phyloP scores from a whole-genome alignment of 2,329 filamentous ascomycete species.

The Paecilomyces variotii region DNA sequence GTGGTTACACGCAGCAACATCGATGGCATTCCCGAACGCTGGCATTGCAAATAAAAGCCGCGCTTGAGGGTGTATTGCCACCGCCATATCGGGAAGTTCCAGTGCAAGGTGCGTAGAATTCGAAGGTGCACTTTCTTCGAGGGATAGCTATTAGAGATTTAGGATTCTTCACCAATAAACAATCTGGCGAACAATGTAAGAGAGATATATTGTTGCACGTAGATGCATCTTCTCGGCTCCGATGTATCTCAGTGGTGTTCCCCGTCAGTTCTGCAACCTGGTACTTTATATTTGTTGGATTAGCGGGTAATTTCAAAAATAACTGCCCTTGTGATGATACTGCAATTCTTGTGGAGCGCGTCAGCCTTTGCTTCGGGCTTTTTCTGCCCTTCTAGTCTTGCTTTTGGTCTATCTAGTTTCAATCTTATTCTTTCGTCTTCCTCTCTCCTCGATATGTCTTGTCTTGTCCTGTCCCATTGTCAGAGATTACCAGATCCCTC shows the following conservation, averaged over 20 bases:
- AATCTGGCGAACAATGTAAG: too few relatives aligned
- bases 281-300: slow-evolving; percentile 43
- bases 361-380: not conserved
- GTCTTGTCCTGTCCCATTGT: not conserved
- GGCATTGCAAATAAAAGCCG: slow-evolving; percentile 40
- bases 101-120: slow-evolving; percentile 2
- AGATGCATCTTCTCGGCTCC: too few relatives aligned
- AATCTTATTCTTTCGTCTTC: not conserved
- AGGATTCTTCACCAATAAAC: too few relatives aligned
- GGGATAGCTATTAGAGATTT: too few relatives aligned
- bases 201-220: too few relatives aligned
- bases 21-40: slow-evolving; percentile 36
- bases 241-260: slow-evolving; percentile 25
- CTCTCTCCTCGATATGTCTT: not conserved
- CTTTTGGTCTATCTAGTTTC: not conserved
- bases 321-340: slow-evolving; percentile 43
- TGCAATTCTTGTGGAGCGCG: slow-evolving; percentile 37
- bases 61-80: slow-evolving; percentile 21
- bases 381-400: not conserved
- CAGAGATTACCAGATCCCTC: not conserved
- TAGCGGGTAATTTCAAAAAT: slow-evolving; percentile 47
- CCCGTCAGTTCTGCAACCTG: slow-evolving; percentile 41
- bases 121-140: not conserved
- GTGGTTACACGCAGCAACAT: slow-evolving; percentile 35
- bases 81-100: slow-evolving; percentile 21